phyloP scores from a whole-genome alignment of 768 basidiomycete species.

The Mycena haematopus region DNA sequence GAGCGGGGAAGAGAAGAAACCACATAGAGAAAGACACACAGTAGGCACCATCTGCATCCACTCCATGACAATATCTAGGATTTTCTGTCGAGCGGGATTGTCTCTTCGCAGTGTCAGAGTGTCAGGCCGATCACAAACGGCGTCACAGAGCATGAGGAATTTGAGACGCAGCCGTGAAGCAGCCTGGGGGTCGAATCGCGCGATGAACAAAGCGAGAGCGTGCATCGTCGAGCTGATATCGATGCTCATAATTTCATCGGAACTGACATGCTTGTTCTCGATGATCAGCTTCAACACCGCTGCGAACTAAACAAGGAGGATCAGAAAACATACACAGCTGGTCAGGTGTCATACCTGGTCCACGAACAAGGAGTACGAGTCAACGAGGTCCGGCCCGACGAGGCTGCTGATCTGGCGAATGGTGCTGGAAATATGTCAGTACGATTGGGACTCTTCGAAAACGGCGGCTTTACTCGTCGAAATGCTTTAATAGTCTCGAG shows the following conservation, averaged over 20 bases:
- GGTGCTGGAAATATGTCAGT: slow-evolving; percentile 43
- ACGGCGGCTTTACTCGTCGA: slow-evolving; percentile 67
- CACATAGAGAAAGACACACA: slow-evolving; percentile 45
- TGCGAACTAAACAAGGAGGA: slow-evolving; percentile 60
- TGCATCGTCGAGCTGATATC: slow-evolving; percentile 68
- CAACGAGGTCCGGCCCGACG: slow-evolving; percentile 49
- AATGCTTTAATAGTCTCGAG: slow-evolving; percentile 66
- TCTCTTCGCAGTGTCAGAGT: slow-evolving; percentile 72
- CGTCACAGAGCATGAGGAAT: slow-evolving; percentile 77
- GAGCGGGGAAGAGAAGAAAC: not conserved
- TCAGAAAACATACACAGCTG: not conserved
- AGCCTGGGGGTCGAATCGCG: slow-evolving; percentile 59
- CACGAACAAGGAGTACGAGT: slow-evolving; percentile 59
- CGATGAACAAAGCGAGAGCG: slow-evolving; percentile 68
- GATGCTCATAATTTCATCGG: slow-evolving; percentile 66
- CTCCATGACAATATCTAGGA: slow-evolving; percentile 78
- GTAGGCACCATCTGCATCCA: slow-evolving; percentile 69
- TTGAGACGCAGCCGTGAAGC: slow-evolving; percentile 74
- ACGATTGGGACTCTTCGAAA: not conserved
- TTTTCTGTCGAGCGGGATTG: slow-evolving; percentile 65
- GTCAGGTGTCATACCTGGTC: slow-evolving; percentile 63
- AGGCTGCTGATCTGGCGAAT: slow-evolving; percentile 56
- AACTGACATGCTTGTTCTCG: slow-evolving; percentile 67
- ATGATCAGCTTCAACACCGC: slow-evolving; percentile 77
- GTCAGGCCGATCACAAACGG: slow-evolving; percentile 67